Evolutionary conservation across 352 stramenopile genomes (phyloP), one percentile per base, ranked within the genome.

Genomic region (Phytophthora syringae): DNA sequence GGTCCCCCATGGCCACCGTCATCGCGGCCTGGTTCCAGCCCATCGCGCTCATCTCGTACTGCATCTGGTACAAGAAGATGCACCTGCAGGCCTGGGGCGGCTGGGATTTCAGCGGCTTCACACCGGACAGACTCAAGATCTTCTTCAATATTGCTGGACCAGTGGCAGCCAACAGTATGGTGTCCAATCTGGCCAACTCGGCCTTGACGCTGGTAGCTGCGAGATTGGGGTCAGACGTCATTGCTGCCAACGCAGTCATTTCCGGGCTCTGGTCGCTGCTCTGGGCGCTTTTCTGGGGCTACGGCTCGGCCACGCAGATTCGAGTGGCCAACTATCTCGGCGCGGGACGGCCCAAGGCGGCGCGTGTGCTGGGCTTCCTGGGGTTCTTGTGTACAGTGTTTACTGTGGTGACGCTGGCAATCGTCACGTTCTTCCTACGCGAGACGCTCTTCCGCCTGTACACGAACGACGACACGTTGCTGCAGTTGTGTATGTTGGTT

Each of bases 11-110:
- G 27, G 74, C 86, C 15, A 93, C 86, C 0, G 86, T 93, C 32
- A 81, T 93, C 24, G 86, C 86, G 2, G 84, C 84, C 4, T 92
- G 82, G 81, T 95, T 93, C 68, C 86, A 95, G 55, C 86, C 84
- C 10, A 74, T 92, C 27, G 65, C 82, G 16, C 74, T 95, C 51
- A 83, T 90, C 18, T 82, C 72, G 53, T 93, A 93, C 65, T 92
- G 81, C 64, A 79, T 92, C 45, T 43, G 82, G 3, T 93, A 87
- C 73, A 88, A 84, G 53, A 82, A 89, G 67, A 81, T 85, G 73
- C 84, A 94, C 51, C 22, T 84, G 40, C 80, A 80, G 25, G 82
- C 86, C 0, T 94, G 86, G 86, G 80, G 72, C 25, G 86, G 86
- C 22, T 94, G 84, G 86, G 57, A 89, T 40, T 76, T 78, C 9